phyloP scores from a whole-genome alignment of 306 rosid genomes.

The Fragaria ananassa region DNA sequence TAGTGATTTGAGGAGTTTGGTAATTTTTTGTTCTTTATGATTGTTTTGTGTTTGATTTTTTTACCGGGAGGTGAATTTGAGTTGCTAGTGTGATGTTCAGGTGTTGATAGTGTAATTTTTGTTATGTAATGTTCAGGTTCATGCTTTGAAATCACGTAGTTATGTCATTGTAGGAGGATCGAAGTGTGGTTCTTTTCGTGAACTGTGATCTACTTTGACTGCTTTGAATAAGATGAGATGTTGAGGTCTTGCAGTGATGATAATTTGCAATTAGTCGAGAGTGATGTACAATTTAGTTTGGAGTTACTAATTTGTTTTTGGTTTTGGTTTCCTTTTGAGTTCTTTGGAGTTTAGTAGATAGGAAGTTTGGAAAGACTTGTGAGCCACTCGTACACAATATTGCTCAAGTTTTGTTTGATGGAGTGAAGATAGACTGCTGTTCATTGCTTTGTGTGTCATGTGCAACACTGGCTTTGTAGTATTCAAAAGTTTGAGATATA shows the following conservation, averaged over 20 bases:
- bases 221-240: not conserved
- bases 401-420: not conserved
- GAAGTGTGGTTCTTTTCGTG: not conserved
- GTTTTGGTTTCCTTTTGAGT: not conserved
- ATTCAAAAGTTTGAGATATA: not conserved
- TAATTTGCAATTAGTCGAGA: not conserved
- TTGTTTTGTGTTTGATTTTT: not conserved
- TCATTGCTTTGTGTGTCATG: not conserved
- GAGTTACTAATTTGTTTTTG: not conserved
- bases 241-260: not conserved
- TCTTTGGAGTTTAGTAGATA: not conserved
- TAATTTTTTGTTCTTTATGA: not conserved
- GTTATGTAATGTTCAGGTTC: not conserved
- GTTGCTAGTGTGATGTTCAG: not conserved
- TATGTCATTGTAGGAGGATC: not conserved
- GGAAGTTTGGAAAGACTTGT: not conserved
- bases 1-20: conserved; percentile 5
- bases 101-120: not conserved
- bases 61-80: not conserved
- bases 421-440: not conserved
- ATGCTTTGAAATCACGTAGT: not conserved
- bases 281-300: not conserved
- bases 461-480: not conserved
- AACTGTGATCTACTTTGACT: not conserved
- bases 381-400: not conserved